phyloP scores from a whole-genome alignment of 2,329 filamentous ascomycete genomes.

The Xylaria hypoxylon region DNA sequence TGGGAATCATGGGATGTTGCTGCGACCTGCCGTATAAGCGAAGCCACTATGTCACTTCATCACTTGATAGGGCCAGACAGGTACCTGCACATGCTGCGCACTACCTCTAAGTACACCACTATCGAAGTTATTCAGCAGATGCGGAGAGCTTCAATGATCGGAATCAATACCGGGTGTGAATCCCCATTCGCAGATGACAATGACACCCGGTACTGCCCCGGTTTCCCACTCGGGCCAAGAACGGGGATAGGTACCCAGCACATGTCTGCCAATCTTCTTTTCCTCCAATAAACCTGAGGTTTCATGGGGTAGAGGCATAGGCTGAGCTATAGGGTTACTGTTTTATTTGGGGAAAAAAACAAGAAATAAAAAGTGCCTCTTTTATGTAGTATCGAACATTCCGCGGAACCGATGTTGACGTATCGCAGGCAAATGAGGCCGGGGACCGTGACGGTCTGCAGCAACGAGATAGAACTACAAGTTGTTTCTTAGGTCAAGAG shows the following conservation, averaged over 20 bases:
- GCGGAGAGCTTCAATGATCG: neutral
- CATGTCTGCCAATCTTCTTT: conserved; percentile 8
- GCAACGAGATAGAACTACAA: no score
- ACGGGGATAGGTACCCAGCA: neutral
- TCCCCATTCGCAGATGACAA: conserved; percentile 21
- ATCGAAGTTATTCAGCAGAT: neutral
- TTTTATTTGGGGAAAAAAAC: neutral
- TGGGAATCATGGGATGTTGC: conserved; percentile 2
- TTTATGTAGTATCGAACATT: neutral
- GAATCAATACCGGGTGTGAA: neutral
- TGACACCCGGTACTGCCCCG: neutral
- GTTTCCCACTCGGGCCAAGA: conserved; percentile 26
- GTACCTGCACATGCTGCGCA: no score
- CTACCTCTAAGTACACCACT: no score
- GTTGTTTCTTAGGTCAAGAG: no score
- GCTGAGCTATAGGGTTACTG: neutral
- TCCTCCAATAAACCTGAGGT: neutral
- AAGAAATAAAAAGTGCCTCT: neutral
- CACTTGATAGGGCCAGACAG: conserved; percentile 8
- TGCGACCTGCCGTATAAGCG: conserved; percentile 20
- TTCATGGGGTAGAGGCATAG: neutral
- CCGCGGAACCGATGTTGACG: neutral
- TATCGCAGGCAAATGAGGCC: neutral
- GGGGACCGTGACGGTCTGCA: neutral
- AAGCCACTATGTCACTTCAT: conserved; percentile 17